Base-by-base conservation (phyloP, 2,329 filamentous ascomycete species). In the Beauveria sp. region DNA sequence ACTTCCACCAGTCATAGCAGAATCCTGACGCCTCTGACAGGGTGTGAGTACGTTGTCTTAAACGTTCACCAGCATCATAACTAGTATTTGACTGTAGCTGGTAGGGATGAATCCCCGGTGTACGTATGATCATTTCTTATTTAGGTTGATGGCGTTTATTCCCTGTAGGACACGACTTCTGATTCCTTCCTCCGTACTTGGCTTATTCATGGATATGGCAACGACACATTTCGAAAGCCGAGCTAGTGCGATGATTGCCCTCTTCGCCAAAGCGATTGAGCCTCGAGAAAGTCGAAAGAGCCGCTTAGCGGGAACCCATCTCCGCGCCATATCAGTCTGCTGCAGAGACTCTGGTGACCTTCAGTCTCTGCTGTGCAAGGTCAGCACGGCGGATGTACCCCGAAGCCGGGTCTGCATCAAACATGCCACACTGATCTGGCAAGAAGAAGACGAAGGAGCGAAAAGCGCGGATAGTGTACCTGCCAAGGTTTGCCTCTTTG, bases 401-500 rank as follows among this genome's bases (percentile, higher is more conserved):
- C 40, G 58, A 60, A 14, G 34, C 24, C 26, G 42, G n/a, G 26
- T 40, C 20, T 20, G 54, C n/a, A 60, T 34, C 58, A 53, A 60
- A 54, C 49, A 54, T 38, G 8, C n/a, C 26, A 46, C 26, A 46
- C 24, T 28, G 28, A 53, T 34, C 24, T 8, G 45, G 40, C 42
- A 22, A 20, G 10, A 10, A 9, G n/a, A 52, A n/a, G 20, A 60
- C 48, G 24, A 34, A 45, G 57, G 57, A 45, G 57, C 26, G 38
- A 60, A 8, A n/a, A 46, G n/a, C 22, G 24, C 45, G 26, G 34
- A 24, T 26, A 22, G 40, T 54, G 18, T 40, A 20, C 58, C 20
- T 53, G 58, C 58, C 40, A 54, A 60, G 38, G 58, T 60, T 60
- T 60, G 58, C 42, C 49, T 52, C 26, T 53, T 26, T 54, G 58